A percentile compares a stretch with the other conserved stretches of the same genome.
Evolutionary conservation across 345 rosid genomes (phyloP).

Genomic region (Toxicodendron radicans): DNA sequence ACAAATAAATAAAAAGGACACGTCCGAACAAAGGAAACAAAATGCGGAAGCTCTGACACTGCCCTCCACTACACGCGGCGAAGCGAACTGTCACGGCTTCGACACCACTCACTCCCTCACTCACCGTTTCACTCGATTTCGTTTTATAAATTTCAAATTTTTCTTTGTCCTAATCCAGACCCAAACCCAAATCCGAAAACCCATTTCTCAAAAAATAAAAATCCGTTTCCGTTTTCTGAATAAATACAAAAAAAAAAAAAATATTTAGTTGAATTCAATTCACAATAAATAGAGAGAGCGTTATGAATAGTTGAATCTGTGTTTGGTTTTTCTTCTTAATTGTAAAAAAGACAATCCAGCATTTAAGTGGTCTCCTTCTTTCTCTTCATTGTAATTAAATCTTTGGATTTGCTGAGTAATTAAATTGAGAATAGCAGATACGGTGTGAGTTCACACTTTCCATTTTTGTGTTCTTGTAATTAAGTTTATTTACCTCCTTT

Average conservation of each 20-base stretch:
- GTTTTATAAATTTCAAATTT: no score
- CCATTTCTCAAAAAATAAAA: neutral
- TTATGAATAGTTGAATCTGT: neutral
- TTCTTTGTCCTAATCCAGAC: neutral
- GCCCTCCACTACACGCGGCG: conserved; percentile 43
- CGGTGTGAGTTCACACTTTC: neutral
- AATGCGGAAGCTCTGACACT: neutral
- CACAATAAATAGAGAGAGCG: conserved; percentile 5
- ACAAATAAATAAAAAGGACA: neutral
- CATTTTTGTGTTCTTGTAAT: neutral
- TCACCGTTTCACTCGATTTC: no score
- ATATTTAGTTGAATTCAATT: neutral
- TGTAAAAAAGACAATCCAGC: neutral
- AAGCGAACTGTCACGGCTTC: conserved; percentile 24
- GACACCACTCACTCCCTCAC: conserved; percentile 22
- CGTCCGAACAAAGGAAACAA: neutral
- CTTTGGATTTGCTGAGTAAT: neutral
- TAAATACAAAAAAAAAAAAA: neutral
- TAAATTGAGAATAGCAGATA: neutral
- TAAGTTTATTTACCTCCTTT: neutral
- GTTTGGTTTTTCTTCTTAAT: neutral
- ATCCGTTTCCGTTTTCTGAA: neutral
- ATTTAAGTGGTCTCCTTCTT: neutral
- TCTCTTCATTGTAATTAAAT: neutral
- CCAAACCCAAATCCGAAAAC: neutral